phyloP scores from a whole-genome alignment of 139 green algal species.

The Ettlia oleoabundans region DNA sequence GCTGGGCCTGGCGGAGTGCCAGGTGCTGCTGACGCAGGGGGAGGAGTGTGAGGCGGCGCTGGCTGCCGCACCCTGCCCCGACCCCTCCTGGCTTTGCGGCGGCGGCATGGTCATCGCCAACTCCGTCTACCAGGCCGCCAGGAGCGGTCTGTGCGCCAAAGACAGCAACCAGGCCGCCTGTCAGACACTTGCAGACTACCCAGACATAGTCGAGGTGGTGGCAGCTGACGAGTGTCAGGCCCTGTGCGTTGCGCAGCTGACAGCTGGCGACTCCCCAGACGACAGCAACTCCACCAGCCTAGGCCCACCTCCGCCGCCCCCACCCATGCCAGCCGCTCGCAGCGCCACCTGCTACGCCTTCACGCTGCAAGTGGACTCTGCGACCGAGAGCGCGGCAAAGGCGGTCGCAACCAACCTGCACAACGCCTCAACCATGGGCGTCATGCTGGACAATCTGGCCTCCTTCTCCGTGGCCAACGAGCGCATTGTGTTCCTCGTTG shows the following conservation, averaged over 20 bases:
- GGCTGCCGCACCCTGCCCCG: conserved; percentile 17
- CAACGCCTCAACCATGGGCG: background rate
- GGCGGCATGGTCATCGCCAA: conserved; percentile 7
- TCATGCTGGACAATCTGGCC: background rate
- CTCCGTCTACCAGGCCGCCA: conserved; percentile 34
- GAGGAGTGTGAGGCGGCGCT: conserved; percentile 11
- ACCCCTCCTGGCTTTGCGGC: conserved; percentile 29
- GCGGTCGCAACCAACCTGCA: background rate
- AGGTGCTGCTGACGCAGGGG: conserved; percentile 31
- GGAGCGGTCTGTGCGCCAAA: conserved; percentile 13
- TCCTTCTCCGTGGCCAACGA: background rate
- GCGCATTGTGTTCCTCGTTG: conserved; percentile 21
- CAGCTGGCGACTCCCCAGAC: background rate
- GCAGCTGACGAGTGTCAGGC: conserved; percentile 10
- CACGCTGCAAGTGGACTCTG: conserved; percentile 8
- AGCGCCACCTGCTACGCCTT: conserved; percentile 25
- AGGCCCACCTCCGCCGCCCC: background rate
- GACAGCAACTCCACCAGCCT: background rate
- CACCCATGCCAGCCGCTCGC: background rate
- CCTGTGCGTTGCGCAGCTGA: conserved; percentile 4
- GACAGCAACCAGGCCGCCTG: background rate
- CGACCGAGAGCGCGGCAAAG: background rate
- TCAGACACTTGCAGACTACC: conserved; percentile 12
- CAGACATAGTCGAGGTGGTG: background rate
- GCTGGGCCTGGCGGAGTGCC: conserved; percentile 37